These are phyloP conservation scores for Penicillium pulvis DNA, from an alignment of 495 filamentous ascomycete genomes.

Conservation along the genomic window DNA sequence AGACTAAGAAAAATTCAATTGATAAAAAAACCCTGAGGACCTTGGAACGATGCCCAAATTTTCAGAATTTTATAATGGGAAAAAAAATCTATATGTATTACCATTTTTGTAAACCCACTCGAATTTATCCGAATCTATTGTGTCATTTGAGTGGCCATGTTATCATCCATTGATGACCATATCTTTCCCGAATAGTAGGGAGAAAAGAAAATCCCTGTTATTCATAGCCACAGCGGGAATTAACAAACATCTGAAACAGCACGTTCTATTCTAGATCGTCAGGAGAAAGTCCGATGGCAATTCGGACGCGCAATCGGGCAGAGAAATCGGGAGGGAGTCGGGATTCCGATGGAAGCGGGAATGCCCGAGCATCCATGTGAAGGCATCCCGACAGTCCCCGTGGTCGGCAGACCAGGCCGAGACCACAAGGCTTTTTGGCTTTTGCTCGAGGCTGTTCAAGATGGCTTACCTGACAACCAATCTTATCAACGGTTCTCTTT, in stretches of 20 bases:
- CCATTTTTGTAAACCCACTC: not conserved
- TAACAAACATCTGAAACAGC: slow-evolving; percentile 6
- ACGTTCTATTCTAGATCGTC: slow-evolving; percentile 11
- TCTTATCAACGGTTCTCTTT: not conserved
- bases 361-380: slow-evolving; percentile 17
- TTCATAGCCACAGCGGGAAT: not conserved
- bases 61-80: not conserved
- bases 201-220: not conserved
- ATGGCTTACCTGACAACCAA: not conserved
- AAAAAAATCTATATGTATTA: not conserved
- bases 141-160: not conserved
- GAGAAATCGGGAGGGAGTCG: slow-evolving; percentile 25
- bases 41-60: slow-evolving; percentile 14
- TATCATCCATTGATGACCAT: not conserved
- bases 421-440: not conserved
- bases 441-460: not conserved
- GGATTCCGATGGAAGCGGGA: slow-evolving; percentile 32
- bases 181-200: not conserved
- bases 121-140: not conserved
- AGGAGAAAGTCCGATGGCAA: slow-evolving; percentile 16
- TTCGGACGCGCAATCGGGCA: slow-evolving; percentile 26
- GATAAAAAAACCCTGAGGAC: slow-evolving; percentile 18
- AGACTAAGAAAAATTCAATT: slow-evolving; percentile 2
- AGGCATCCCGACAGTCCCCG: slow-evolving; percentile 19
- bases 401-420: slow-evolving; percentile 20